Evolutionary conservation across 1,284 basidiomycete species (phyloP).

Genomic region (Melanopsichium pennsylvanicum): DNA sequence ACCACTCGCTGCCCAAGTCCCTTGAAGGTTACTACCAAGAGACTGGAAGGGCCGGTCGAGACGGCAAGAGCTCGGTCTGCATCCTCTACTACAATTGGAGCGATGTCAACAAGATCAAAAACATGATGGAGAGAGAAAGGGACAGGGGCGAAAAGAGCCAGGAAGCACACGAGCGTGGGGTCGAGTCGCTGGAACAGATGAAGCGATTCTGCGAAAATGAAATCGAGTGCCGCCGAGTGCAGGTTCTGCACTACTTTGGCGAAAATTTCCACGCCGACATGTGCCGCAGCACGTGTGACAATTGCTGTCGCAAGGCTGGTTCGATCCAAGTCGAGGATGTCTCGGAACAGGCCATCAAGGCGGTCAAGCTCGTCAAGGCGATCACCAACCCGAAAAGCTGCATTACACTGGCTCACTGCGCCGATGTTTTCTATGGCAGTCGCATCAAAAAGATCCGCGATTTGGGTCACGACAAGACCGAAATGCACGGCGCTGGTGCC

Average conservation of each 20-base stretch:
- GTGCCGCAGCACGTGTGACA: slow-evolving; percentile 78
- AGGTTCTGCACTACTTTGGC: slow-evolving; percentile 77
- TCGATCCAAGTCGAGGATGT: slow-evolving; percentile 68
- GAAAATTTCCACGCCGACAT: slow-evolving; percentile 72
- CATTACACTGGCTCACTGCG: slow-evolving; percentile 68
- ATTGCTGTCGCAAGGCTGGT: slow-evolving; percentile 69
- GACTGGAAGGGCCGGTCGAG: slow-evolving; percentile 83
- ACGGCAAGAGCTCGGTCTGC: slow-evolving; percentile 71
- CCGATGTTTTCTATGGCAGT: slow-evolving; percentile 74
- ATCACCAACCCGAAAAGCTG: slow-evolving; percentile 68
- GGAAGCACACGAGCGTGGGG: slow-evolving; percentile 73
- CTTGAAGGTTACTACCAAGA: slow-evolving; percentile 82
- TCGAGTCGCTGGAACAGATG: slow-evolving; percentile 72
- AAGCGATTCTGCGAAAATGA: slow-evolving; percentile 81
- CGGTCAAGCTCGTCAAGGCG: slow-evolving; percentile 71
- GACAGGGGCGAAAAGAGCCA: slow-evolving; percentile 69
- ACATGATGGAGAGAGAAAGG: slow-evolving; percentile 73
- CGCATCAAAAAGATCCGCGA: slow-evolving; percentile 70
- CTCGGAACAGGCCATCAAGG: slow-evolving; percentile 70
- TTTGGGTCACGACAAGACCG: slow-evolving; percentile 70
- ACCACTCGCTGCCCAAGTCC: slow-evolving; percentile 75
- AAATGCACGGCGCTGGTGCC: slow-evolving; percentile 72
- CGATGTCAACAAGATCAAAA: slow-evolving; percentile 71
- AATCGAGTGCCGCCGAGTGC: slow-evolving; percentile 84
- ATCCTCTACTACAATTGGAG: slow-evolving; percentile 70